Conservation (phyloP, 2,329 filamentous ascomycete genomes). For the Ilyonectria destructans region DNA sequence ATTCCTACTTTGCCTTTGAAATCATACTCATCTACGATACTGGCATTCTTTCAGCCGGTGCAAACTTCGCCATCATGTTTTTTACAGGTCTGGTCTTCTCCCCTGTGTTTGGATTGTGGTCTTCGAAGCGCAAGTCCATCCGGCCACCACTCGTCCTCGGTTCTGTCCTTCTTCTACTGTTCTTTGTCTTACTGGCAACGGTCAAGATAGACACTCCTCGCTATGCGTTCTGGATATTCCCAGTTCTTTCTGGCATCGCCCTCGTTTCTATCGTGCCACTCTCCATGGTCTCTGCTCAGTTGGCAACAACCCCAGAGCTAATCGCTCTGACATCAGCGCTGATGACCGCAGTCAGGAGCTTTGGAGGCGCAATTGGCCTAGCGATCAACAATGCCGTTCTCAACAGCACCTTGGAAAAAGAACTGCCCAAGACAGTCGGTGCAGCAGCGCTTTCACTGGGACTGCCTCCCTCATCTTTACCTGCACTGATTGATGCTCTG, state of each 20-base stretch:
- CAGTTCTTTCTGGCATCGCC: not conserved
- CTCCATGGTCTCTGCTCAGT: constrained; percentile 16
- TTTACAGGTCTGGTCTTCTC: not conserved
- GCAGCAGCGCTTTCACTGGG: constrained; percentile 1
- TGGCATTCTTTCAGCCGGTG: not conserved
- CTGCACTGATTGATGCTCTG: not conserved
- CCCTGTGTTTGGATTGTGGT: constrained; percentile 2
- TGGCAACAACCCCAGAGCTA: constrained; percentile 11
- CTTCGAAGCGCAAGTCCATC: constrained; percentile 1
- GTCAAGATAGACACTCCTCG: constrained; percentile 4
- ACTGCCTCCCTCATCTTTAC: constrained; percentile 1
- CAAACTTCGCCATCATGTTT: constrained; percentile 3
- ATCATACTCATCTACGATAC: not conserved
- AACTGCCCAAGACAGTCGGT: constrained; percentile 9
- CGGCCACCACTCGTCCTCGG: not conserved
- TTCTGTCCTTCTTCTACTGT: not conserved
- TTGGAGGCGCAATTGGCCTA: constrained; percentile 6
- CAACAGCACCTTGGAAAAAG: constrained; percentile 5
- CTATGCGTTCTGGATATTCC: constrained; percentile 1
- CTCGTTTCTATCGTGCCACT: constrained; percentile 1
- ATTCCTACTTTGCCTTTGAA: constrained; percentile 1
- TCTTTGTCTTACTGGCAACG: constrained; percentile 3
- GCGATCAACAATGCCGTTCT: constrained; percentile 16
- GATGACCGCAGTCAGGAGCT: constrained; percentile 7
- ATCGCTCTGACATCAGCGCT: constrained; percentile 10